Base-by-base conservation (phyloP, 257 asterid species). In the Misopates orontium region DNA sequence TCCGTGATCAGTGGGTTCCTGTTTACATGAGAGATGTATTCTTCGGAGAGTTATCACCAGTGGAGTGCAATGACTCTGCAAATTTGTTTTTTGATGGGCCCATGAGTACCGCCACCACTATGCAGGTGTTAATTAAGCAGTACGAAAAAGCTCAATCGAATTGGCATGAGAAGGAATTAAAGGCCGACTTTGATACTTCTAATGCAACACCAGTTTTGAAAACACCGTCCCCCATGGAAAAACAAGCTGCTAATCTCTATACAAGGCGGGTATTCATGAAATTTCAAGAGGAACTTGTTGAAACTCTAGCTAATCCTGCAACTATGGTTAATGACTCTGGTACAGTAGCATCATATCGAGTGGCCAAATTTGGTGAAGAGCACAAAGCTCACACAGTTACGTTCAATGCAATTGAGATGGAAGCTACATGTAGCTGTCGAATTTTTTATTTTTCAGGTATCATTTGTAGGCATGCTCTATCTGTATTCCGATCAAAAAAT, bases 171-270 rank as follows among this genome's bases (percentile, higher is more conserved):
- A 87, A 70, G 73, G 96, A 88, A 62, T 60, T 72, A 19, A 88
- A 79, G 75, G 98, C 86, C 18, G 95, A 91, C 31, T 74, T 78
- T 49, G 96, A 88, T 39, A 86, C 95, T 55, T 68, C 48, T 56
- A 80, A 68, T 66, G 66, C 76, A 44, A 73, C 77, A 4, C 92
- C 90, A 2, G 73, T 82, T 70, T 61, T 91, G 64, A 91, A 75
- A 73, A 91, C 98, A 7, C 95, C 95, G 1, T 88, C 96, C 13
- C 96, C 98, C 16, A 91, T 85, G 98, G 98, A 88, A 71, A 91
- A 91, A 73, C 96, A 91, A 70, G 98, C 95, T 15, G 98, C 98
- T 51, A 72, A 74, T 66, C 79, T 85, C 18, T 91, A 82, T 69
- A 88, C 96, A 14, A 78, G 86, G 79, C 85, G 75, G 74, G 71